phyloP scores from a whole-genome alignment of 768 basidiomycete genomes.

The Auricularia cornea region DNA sequence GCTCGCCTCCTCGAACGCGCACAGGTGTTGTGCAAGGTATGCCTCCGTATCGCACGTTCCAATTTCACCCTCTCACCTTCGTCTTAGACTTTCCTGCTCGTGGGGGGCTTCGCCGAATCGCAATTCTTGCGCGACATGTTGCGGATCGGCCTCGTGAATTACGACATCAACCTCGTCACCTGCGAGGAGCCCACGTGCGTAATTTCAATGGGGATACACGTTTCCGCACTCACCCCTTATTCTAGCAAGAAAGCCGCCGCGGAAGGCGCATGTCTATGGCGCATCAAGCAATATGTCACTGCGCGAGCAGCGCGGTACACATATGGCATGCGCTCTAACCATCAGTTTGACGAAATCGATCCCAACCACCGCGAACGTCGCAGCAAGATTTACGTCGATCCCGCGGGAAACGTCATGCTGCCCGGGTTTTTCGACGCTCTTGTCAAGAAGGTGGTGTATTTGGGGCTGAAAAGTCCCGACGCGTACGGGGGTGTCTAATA shows the following conservation, averaged over 20 bases:
- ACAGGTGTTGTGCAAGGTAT: neutral
- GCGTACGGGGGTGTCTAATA: no score
- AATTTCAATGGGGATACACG: neutral
- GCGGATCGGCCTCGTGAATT: neutral
- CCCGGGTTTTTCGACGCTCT: slow-evolving; percentile 3
- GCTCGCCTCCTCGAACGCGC: neutral
- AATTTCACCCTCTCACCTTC: neutral
- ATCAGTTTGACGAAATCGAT: neutral
- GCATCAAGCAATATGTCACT: slow-evolving; percentile 2
- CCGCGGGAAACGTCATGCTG: slow-evolving; percentile 1
- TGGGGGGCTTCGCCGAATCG: slow-evolving; percentile 6
- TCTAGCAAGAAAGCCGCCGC: neutral
- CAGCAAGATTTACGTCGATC: neutral
- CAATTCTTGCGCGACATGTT: neutral
- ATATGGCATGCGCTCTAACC: neutral
- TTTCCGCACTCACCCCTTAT: neutral
- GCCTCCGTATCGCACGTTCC: neutral
- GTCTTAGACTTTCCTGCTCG: neutral
- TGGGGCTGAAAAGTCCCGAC: no score
- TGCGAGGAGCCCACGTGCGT: slow-evolving; percentile 3
- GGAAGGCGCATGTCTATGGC: slow-evolving; percentile 3
- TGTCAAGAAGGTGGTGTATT: slow-evolving; percentile 5
- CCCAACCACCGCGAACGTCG: neutral
- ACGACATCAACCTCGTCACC: neutral
- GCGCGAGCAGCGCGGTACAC: slow-evolving; percentile 4